These are phyloP conservation scores for Datisca glomerata DNA, from an alignment of 306 rosid genomes.

Conservation along the genomic window DNA sequence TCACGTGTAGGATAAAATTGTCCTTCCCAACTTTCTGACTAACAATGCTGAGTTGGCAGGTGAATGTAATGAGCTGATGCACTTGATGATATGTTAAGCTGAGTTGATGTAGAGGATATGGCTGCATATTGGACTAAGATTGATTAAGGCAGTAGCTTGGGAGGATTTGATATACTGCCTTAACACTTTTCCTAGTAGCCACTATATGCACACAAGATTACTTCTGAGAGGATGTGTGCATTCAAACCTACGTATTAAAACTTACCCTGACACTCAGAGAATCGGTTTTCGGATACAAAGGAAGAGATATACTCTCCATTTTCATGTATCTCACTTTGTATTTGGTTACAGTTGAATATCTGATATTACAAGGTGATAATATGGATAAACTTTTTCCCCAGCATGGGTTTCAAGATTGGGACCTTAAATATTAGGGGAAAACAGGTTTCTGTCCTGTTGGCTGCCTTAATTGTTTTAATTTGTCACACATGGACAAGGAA, in stretches of 20 bases:
- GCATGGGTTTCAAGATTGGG: conserved; percentile 19
- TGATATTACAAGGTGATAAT: conserved; percentile 63
- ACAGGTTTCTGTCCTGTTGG: conserved; percentile 27
- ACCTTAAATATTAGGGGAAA: conserved; percentile 24
- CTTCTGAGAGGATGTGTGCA: conserved; percentile 52
- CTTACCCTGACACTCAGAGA: conserved; percentile 56
- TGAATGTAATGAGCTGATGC: no score
- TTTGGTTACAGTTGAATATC: conserved; percentile 40
- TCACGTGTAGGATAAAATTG: no score
- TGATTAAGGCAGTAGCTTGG: no score
- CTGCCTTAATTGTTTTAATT: conserved; percentile 33
- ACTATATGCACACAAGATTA: conserved; percentile 40
- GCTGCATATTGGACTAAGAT: no score
- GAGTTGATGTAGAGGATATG: no score
- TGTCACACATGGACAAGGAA: conserved; percentile 63
- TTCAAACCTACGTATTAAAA: conserved; percentile 20
- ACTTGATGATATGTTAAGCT: no score
- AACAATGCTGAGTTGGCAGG: no score
- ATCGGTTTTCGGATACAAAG: conserved; percentile 44
- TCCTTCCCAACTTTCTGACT: no score
- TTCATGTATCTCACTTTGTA: conserved; percentile 38
- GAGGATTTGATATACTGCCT: no score
- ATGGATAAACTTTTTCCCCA: conserved; percentile 42
- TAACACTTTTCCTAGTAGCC: conserved; percentile 36
- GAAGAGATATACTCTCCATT: conserved; percentile 29